A percentile compares a stretch with the other conserved stretches of the same genome.
phyloP scores from a whole-genome alignment of 495 filamentous ascomycete genomes.

The Penicillium subrubescens region DNA sequence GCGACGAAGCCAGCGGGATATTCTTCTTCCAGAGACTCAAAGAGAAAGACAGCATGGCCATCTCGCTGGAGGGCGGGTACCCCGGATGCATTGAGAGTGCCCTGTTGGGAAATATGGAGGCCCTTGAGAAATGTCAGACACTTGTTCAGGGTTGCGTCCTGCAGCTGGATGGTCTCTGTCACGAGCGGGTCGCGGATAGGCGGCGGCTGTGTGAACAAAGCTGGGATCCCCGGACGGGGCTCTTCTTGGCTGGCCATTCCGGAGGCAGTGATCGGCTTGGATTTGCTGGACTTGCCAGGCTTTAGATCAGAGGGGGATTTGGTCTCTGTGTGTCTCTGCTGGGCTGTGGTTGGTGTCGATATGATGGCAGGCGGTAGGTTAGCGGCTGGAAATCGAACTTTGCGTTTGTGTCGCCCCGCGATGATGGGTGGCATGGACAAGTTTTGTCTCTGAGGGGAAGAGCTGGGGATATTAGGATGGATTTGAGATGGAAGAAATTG shows the following conservation, averaged over 20 bases:
- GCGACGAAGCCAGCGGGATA: constrained; percentile 67
- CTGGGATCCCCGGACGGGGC: constrained; percentile 54
- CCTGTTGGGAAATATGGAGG: constrained; percentile 39
- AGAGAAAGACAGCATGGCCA: constrained; percentile 76
- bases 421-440: constrained; percentile 39
- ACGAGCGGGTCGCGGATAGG: constrained; percentile 66
- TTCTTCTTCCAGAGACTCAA: constrained; percentile 57
- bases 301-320: background rate
- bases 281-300: background rate
- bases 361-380: constrained; percentile 11
- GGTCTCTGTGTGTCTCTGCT: background rate
- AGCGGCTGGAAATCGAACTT: constrained; percentile 40
- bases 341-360: background rate
- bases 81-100: constrained; percentile 65
- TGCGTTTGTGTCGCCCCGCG: constrained; percentile 41
- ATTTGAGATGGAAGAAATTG: background rate
- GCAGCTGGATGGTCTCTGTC: constrained; percentile 68
- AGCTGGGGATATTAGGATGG: background rate
- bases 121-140: constrained; percentile 70
- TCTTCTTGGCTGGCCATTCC: constrained; percentile 16
- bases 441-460: background rate
- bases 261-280: background rate
- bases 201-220: constrained; percentile 64
- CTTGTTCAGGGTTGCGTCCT: constrained; percentile 65
- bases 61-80: constrained; percentile 71